Evolutionary conservation across 1,284 basidiomycete genomes (phyloP), one percentile per base, ranked within the genome.

Genomic region (Ganoderma resinaceum): DNA sequence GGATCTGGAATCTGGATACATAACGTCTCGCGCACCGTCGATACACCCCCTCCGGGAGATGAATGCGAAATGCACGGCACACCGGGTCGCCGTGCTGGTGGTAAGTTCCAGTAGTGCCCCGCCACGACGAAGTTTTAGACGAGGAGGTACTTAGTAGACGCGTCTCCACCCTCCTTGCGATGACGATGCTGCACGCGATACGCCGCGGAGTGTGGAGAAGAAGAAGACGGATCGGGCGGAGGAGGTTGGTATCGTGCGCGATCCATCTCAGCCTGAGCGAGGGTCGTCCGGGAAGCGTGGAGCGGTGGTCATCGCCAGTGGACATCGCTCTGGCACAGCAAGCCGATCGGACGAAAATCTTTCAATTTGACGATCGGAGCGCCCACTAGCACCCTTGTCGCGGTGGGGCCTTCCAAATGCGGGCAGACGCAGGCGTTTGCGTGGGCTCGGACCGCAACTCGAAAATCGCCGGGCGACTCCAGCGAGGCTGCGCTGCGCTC

Each of bases 241-340:
- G 31, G 37, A 38, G 43, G 61, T 29, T 37, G 46, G 46, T 49
- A 49, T 26, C n/a, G 46, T 49, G 2, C 46, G 46, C 9, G 23
- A 42, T 49, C 43, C 16, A 46, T 35, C 35, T 35, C 9, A 4
- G 46, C 16, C 35, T 26, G n/a, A n/a, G n/a, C n/a, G n/a, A n/a
- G n/a, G n/a, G n/a, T n/a, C 26, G 68, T 66, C 68, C 68, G 68
- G 57, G 65, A 66, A 66, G 46, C 64, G 49, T 60, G 68, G 68
- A 69, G 57, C 31, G 43, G 57, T 26, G 55, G 68, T 66, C 61
- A 66, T 62, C 53, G 62, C 29, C 49, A 46, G 64, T 26, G n/a
- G 42, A 62, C 40, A 23, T 49, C 61, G 67, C 60, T 20, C 43
- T 23, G 55, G 33, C 55, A 58, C 55, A 37, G 33, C 35, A 57